Evolutionary conservation across 2,329 filamentous ascomycete genomes (phyloP).

Genomic region (Apiospora rasikravindrae): DNA sequence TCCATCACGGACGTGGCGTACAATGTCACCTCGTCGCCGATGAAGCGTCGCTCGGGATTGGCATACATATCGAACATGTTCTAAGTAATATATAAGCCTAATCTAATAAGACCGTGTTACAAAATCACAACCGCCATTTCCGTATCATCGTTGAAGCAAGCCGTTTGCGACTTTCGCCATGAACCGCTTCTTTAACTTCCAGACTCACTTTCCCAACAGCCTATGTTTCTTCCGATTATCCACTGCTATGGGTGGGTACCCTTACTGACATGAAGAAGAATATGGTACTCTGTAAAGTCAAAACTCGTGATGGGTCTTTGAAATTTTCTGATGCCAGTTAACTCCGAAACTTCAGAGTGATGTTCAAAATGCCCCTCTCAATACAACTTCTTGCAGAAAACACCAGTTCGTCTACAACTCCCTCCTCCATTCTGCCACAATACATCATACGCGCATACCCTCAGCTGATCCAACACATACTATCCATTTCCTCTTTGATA

Average conservation of each 20-base stretch:
- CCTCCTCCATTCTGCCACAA: neutral
- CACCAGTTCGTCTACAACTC: too few species aligned
- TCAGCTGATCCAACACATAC: neutral
- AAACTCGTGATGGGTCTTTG: neutral
- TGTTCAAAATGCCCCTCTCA: neutral
- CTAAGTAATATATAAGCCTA: neutral
- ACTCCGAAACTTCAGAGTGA: neutral
- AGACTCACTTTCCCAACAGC: neutral
- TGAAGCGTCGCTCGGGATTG: conserved; percentile 5
- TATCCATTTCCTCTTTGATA: neutral
- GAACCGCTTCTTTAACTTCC: neutral
- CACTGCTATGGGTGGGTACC: neutral
- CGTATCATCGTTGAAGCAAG: neutral
- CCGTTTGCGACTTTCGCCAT: neutral
- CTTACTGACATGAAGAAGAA: neutral
- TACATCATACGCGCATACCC: neutral
- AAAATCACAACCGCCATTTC: neutral
- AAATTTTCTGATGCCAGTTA: neutral
- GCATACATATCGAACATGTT: neutral
- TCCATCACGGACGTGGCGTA: neutral
- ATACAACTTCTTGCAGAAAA: neutral
- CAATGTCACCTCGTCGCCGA: neutral
- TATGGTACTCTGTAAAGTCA: neutral
- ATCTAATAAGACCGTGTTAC: neutral
- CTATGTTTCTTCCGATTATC: neutral